Percentiles rank a stretch among this genome's conserved stretches.
phyloP scores from a whole-genome alignment of 345 rosid genomes.

The Excoecaria agallocha region DNA sequence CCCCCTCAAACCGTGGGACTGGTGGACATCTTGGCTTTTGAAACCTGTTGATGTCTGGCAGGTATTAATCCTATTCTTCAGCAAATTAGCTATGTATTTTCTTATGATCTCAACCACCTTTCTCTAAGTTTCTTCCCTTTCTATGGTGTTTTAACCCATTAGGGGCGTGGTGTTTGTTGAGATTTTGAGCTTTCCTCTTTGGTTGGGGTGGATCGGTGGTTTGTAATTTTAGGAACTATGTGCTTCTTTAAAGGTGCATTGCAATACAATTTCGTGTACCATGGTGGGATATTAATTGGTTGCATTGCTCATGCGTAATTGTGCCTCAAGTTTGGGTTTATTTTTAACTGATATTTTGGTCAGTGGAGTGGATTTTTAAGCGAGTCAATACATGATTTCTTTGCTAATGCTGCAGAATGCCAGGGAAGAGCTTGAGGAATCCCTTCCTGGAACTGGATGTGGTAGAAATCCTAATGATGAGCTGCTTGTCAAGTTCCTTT shows the following conservation, averaged over 20 bases:
- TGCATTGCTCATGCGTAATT: neutral
- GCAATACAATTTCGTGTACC: neutral
- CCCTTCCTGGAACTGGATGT: conserved; percentile 91
- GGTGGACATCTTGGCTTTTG: conserved; percentile 97
- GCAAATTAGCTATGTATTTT: neutral
- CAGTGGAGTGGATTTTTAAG: neutral
- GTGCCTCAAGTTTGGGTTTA: too few species aligned
- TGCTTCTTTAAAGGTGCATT: neutral
- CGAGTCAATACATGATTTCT: neutral
- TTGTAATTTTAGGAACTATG: neutral
- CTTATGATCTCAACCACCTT: neutral
- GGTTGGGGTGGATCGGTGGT: neutral
- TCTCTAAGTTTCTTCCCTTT: neutral
- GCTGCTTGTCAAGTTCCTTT: conserved; percentile 61
- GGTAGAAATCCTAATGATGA: conserved; percentile 73
- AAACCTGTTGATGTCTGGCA: conserved; percentile 98
- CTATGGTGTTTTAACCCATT: neutral
- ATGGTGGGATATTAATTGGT: neutral
- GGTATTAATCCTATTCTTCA: conserved; percentile 33
- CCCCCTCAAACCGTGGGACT: conserved; percentile 96
- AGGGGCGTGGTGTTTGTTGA: neutral
- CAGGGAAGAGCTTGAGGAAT: conserved; percentile 66
- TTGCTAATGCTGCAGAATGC: conserved; percentile 44
- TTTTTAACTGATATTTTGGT: neutral
- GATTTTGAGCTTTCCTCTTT: neutral